phyloP scores from a whole-genome alignment of 768 basidiomycete genomes.

The Podaxis sp. region DNA sequence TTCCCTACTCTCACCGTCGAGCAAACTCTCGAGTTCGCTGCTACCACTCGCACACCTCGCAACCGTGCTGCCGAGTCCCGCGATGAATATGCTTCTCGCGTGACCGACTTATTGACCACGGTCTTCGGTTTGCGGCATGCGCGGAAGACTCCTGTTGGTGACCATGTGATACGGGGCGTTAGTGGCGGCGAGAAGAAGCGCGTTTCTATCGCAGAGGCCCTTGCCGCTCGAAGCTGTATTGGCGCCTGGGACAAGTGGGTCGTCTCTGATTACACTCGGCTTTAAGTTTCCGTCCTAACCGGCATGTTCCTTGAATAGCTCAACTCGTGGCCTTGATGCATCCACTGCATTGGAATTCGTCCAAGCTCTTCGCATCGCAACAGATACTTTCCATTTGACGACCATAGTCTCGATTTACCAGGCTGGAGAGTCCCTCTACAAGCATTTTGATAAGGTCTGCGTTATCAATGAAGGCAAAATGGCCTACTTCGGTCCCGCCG shows the following conservation, averaged over 20 bases:
- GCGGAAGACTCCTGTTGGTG: constrained; percentile 70
- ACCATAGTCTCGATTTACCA: constrained; percentile 86
- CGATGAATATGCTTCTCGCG: constrained; percentile 33
- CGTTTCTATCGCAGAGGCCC: constrained; percentile 67
- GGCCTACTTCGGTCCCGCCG: constrained; percentile 70
- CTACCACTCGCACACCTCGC: constrained; percentile 62
- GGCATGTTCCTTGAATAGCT: constrained; percentile 30
- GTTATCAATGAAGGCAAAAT: constrained; percentile 71
- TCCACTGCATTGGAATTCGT: constrained; percentile 74
- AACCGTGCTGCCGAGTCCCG: constrained; percentile 42
- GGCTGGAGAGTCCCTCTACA: constrained; percentile 64
- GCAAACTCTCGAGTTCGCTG: constrained; percentile 70
- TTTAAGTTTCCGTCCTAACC: background rate
- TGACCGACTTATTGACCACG: constrained; percentile 52
- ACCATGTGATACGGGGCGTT: constrained; percentile 68
- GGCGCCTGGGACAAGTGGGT: constrained; percentile 65
- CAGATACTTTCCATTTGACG: constrained; percentile 47
- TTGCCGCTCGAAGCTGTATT: constrained; percentile 54
- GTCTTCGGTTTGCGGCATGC: constrained; percentile 77
- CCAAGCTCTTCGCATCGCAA: constrained; percentile 57
- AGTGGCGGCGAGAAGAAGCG: constrained; percentile 79
- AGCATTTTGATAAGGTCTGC: constrained; percentile 76
- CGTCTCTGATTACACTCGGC: background rate
- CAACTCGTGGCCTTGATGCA: constrained; percentile 61
- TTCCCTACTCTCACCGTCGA: constrained; percentile 81